Evolutionary conservation across 352 stramenopile species (phyloP).

Genomic region (Globisporangium nodosum): DNA sequence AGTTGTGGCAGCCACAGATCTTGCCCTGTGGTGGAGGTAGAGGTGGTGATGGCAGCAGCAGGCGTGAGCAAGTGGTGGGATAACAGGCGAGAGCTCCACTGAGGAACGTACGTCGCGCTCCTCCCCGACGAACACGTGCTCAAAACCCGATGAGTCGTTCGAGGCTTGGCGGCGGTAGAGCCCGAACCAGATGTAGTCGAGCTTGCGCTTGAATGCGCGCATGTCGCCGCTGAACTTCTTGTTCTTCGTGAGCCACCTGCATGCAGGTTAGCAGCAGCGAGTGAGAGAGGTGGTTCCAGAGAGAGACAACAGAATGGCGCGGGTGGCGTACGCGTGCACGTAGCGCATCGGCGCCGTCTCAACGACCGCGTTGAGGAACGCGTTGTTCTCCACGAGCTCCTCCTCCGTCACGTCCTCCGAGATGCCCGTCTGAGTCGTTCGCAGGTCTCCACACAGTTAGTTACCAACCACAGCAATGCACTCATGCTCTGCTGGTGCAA

Average conservation of each 20-base stretch:
- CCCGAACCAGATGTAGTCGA: conserved; percentile 95
- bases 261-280: background rate
- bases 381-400: conserved; percentile 88
- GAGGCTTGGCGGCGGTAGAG: conserved; percentile 86
- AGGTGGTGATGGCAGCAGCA: background rate
- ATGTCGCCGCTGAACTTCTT: conserved; percentile 76
- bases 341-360: conserved; percentile 94
- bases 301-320: background rate
- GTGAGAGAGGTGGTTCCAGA: background rate
- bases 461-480: background rate
- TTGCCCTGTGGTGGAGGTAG: conserved; percentile 38
- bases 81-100: too few relatives aligned
- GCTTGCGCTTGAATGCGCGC: conserved; percentile 82
- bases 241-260: conserved; percentile 78
- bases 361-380: conserved; percentile 91
- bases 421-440: conserved; percentile 56
- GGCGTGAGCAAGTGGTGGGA: background rate
- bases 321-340: conserved; percentile 68
- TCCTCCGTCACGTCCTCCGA: conserved; percentile 79
- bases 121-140: conserved; percentile 97
- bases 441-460: background rate
- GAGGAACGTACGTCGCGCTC: conserved; percentile 82
- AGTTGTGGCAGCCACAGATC: conserved; percentile 95
- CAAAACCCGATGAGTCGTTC: conserved; percentile 93
- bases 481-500: background rate